Base-by-base conservation (phyloP, 805 yeast species). In the Hanseniaspora guilliermondii region DNA sequence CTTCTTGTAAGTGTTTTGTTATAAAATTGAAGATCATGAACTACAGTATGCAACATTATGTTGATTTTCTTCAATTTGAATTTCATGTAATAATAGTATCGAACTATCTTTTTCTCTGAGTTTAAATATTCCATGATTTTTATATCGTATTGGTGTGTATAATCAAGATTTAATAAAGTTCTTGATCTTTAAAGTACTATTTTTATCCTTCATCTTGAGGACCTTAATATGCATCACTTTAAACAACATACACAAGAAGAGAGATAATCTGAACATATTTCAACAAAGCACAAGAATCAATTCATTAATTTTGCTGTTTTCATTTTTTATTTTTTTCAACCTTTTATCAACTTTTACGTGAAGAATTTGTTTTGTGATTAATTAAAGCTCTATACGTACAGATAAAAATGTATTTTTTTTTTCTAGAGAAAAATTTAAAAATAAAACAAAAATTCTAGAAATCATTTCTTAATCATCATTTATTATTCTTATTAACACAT, bases 1-100 rank as follows among this genome's bases (percentile, higher is more conserved):
- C 52, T 47, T 37, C 36, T 47, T n/a, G 44, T 25, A 5, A 47
- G 38, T 38, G 52, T 47, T 38, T 38, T 47, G 21, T 47, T 36
- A 27, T 47, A 47, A 8, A 35, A 27, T n/a, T 27, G 30, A 12
- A 38, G 8, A 37, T 47, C 52, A 37, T 47, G 52, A 22, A 47
- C 19, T 9, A 47, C 11, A 27, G 36, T 24, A 24, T 47, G 44
- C 6, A 47, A 22, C 17, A 27, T 17, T 22, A 47, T 37, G 24
- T 47, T 47, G 19, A 47, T 7, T 25, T 27, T 47, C 14, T 47
- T 36, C 6, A 36, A 4, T 19, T 36, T 47, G 14, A 22, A 47
- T 14, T 24, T 25, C 5, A 47, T 8, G 25, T 47, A 42, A 12
- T 42, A 22, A 22, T 39, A 39, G 27, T 22, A 39, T 22, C 12